phyloP scores from a whole-genome alignment of 2,329 filamentous ascomycete genomes.

The Neofusicoccum parvum region DNA sequence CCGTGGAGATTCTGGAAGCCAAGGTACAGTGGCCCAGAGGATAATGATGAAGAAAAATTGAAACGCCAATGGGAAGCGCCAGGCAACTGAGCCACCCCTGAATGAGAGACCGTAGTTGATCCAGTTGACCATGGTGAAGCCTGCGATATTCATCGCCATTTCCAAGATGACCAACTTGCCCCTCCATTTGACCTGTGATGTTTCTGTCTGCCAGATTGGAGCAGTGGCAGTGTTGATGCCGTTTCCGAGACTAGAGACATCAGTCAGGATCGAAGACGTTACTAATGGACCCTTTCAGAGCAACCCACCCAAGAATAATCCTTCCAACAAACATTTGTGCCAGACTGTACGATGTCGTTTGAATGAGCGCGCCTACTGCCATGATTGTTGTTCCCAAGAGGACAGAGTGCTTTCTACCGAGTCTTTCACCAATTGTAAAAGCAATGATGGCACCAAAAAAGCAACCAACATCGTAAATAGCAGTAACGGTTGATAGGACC shows the following conservation, averaged over 20 bases:
- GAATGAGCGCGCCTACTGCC: slow-evolving; percentile 51
- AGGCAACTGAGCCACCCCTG: slow-evolving; percentile 43
- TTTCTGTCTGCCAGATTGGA: slow-evolving; percentile 56
- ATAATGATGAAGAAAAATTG: slow-evolving; percentile 55
- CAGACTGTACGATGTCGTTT: slow-evolving; percentile 49
- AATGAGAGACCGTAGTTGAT: slow-evolving; percentile 56
- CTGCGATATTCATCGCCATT: slow-evolving; percentile 54
- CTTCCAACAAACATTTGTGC: slow-evolving; percentile 54
- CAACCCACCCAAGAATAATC: slow-evolving; percentile 40
- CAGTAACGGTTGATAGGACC: slow-evolving; percentile 52
- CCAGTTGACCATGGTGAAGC: slow-evolving; percentile 55
- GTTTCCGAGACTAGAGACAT: slow-evolving; percentile 48
- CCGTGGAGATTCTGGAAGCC: slow-evolving; percentile 49
- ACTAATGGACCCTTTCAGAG: no score
- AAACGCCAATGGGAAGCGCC: slow-evolving; percentile 52
- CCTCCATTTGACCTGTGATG: slow-evolving; percentile 43
- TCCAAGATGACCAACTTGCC: slow-evolving; percentile 52
- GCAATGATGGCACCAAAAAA: slow-evolving; percentile 58
- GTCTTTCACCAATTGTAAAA: slow-evolving; percentile 50
- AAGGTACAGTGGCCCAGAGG: slow-evolving; percentile 48
- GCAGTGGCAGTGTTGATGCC: slow-evolving; percentile 55
- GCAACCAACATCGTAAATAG: slow-evolving; percentile 62
- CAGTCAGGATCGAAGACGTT: no score
- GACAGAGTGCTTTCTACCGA: slow-evolving; percentile 53
- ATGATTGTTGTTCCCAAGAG: slow-evolving; percentile 53